Base-by-base conservation (phyloP, 2,329 filamentous ascomycete genomes). In the Xylaria sp. region DNA sequence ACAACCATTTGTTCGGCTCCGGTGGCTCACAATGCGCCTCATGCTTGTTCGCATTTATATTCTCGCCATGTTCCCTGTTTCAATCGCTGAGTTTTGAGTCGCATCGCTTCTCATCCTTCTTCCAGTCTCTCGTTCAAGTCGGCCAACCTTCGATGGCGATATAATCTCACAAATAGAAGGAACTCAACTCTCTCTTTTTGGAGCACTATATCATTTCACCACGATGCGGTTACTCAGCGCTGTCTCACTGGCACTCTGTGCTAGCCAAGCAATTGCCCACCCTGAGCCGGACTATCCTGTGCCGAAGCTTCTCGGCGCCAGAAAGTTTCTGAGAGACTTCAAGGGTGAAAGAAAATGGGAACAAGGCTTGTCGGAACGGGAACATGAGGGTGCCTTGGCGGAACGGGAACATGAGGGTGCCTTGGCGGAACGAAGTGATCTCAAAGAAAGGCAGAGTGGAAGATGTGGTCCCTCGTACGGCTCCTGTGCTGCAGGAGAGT, bases 181-280 rank as follows among this genome's bases (percentile, higher is more conserved):
- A 51, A 19, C 47, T 61, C 58, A 59, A 52, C 59, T 62, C 63
- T 59, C 60, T 49, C 37, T 13, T 50, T 54, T 11, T 5, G n/a
- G 16, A 19, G 7, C 47, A 18, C 52, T 46, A 46, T 1, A 46
- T 16, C 16, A 16, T 30, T 57, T 35, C 35, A 30, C 7, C 39
- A 48, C 53, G 34, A 72, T 71, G 69, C 64, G 60, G 49, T 68
- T 68, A 59, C 61, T 65, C 48, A 58, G 62, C 30, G 52, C 64
- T 52, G 49, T 69, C 47, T 42, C 66, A 18, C 59, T 71, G 55
- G 68, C 65, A 47, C 62, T 65, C 39, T 70, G 63, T 54, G 66
- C 65, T 35, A 58, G 70, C 58, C 66, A 69, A 48, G 55, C 68
- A 11, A 57, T 65, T 57, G 70, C 69, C n/a, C 70, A 72, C 52